These are phyloP conservation scores for Trypanosoma melophagium DNA, from an alignment of 208 protist genomes.

Conservation along the genomic window DNA sequence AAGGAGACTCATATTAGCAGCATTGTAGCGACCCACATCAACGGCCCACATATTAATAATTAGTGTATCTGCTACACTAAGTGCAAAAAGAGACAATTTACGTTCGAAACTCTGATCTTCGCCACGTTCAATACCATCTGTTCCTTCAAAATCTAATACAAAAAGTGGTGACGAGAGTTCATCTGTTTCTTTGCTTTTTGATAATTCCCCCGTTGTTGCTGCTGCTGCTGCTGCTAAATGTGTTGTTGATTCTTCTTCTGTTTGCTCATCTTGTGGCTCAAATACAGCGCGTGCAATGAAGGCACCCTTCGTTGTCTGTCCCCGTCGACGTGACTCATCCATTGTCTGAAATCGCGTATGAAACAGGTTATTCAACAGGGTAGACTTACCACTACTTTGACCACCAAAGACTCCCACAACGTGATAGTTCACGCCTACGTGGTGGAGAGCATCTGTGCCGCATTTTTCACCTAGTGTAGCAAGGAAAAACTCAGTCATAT, in stretches of 20 bases:
- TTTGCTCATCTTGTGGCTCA: slow-evolving; percentile 22
- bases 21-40: slow-evolving; percentile 96
- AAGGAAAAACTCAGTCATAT: slow-evolving; percentile 51
- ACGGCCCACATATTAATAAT: slow-evolving; percentile 98
- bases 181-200: slow-evolving; percentile 1
- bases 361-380: slow-evolving; percentile 96
- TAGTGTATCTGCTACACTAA: slow-evolving; percentile 95
- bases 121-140: slow-evolving; percentile 95
- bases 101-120: slow-evolving; percentile 96
- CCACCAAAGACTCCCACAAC: slow-evolving; percentile 95
- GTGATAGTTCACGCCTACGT: slow-evolving; percentile 71
- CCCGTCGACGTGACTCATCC: slow-evolving; percentile 81
- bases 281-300: slow-evolving; percentile 62
- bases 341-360: slow-evolving; percentile 94
- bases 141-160: slow-evolving; percentile 97
- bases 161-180: slow-evolving; percentile 54
- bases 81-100: slow-evolving; percentile 96
- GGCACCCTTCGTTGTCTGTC: slow-evolving; percentile 95
- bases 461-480: background rate
- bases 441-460: slow-evolving; percentile 27
- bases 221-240: background rate
- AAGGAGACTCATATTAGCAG: slow-evolving; percentile 93
- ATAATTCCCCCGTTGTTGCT: background rate
- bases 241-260: background rate
- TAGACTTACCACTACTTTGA: slow-evolving; percentile 97